phyloP scores from a whole-genome alignment of 805 yeast species.

The Nakazawaea molendinolei region DNA sequence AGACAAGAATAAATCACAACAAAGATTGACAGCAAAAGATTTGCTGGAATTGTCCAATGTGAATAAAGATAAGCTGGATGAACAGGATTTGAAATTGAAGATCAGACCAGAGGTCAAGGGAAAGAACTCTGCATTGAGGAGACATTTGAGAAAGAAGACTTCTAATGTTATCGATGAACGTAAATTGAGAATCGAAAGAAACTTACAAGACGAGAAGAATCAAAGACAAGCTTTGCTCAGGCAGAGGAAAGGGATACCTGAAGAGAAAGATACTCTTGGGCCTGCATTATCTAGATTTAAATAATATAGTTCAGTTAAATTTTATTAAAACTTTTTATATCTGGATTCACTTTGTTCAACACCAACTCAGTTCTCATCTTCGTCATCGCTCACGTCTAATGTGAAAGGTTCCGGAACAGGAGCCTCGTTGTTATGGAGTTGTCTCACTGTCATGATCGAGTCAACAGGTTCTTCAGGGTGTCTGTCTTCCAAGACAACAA shows the following conservation, averaged over 20 bases:
- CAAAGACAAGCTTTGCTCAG: slow-evolving; percentile 48
- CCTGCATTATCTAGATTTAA: slow-evolving; percentile 43
- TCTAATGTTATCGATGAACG: slow-evolving; percentile 84
- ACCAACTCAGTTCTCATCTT: slow-evolving; percentile 22
- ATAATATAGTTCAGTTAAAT: not conserved
- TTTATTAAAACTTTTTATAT: not conserved
- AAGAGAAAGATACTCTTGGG: slow-evolving; percentile 46
- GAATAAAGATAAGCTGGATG: slow-evolving; percentile 28
- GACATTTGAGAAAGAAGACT: slow-evolving; percentile 74
- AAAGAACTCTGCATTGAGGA: slow-evolving; percentile 78
- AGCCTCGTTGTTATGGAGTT: slow-evolving; percentile 65
- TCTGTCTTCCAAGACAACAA: slow-evolving; percentile 63
- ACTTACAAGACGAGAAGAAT: slow-evolving; percentile 67
- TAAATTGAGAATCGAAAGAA: slow-evolving; percentile 66
- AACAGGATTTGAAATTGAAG: slow-evolving; percentile 43
- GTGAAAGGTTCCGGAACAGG: slow-evolving; percentile 68
- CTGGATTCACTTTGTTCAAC: too few relatives aligned
- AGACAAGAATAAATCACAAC: slow-evolving; percentile 56
- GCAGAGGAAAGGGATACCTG: slow-evolving; percentile 38
- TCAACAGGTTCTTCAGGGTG: slow-evolving; percentile 55
- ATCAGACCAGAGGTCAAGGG: slow-evolving; percentile 67
- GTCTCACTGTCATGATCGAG: slow-evolving; percentile 78
- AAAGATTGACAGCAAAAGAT: slow-evolving; percentile 60
- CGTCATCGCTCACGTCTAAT: slow-evolving; percentile 49
- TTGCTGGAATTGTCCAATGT: slow-evolving; percentile 33